A percentile compares a stretch with the other conserved stretches of the same genome.
These are phyloP conservation scores for Rhytidhysteron rufulum DNA, from an alignment of 2,329 filamentous ascomycete species.

Conservation along the genomic window DNA sequence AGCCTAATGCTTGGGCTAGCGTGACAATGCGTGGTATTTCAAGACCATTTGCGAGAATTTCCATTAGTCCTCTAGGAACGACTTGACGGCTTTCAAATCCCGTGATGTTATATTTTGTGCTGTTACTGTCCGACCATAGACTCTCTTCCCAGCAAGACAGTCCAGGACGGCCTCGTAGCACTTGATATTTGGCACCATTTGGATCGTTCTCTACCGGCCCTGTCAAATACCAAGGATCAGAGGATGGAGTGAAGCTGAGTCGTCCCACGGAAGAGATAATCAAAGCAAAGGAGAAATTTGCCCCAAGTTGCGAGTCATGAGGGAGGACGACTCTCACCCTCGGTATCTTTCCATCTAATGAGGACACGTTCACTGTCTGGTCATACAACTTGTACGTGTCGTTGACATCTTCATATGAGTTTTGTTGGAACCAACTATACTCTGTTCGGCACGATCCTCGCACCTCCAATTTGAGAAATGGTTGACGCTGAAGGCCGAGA, in stretches of 20 bases:
- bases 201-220: not conserved
- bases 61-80: not conserved
- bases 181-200: not conserved
- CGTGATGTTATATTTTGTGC: not conserved
- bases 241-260: not conserved
- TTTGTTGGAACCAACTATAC: not conserved
- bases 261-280: not conserved
- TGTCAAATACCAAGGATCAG: not conserved
- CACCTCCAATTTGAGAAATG: not conserved
- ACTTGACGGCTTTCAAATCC: not conserved
- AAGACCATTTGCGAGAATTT: not conserved
- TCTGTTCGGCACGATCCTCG: not conserved
- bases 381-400: not conserved
- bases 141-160: not conserved
- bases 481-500: not conserved
- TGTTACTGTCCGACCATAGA: not conserved
- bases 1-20: not conserved
- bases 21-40: not conserved
- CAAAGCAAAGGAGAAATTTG: not conserved
- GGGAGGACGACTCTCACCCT: not conserved
- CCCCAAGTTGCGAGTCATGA: not conserved
- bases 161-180: not conserved
- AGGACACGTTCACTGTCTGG: not conserved
- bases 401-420: not conserved
- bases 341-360: not conserved